These are phyloP conservation scores for Triticum timopheevii DNA, from an alignment of 176 grass and related monocot genomes.

Conservation along the genomic window DNA sequence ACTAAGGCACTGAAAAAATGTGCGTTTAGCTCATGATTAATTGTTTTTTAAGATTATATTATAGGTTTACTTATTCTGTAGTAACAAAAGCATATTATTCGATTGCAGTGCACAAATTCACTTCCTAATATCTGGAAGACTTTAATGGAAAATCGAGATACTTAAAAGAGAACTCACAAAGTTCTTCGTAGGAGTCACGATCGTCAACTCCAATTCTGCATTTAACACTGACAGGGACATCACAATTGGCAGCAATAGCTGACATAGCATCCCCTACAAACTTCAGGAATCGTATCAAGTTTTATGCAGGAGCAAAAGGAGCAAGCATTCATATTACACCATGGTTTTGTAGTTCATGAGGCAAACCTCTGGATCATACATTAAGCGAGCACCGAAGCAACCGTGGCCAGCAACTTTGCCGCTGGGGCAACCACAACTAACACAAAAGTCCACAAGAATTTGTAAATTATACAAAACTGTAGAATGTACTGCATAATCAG, in stretches of 20 bases:
- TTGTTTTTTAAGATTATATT: not conserved
- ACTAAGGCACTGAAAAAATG: slow-evolving; percentile 6
- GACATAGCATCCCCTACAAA: slow-evolving; percentile 97
- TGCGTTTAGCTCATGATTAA: not conserved
- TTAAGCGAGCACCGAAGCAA: slow-evolving; percentile 92
- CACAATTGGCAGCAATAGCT: slow-evolving; percentile 79
- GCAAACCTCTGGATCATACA: slow-evolving; percentile 92
- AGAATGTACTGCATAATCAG: not conserved
- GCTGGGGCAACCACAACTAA: slow-evolving; percentile 91
- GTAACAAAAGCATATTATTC: not conserved
- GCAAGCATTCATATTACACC: not conserved
- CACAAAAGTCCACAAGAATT: slow-evolving; percentile 29
- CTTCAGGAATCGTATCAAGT: slow-evolving; percentile 47
- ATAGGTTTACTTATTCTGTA: not conserved
- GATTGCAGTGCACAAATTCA: not conserved
- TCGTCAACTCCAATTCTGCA: slow-evolving; percentile 96
- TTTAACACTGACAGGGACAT: slow-evolving; percentile 88
- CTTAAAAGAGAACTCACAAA: slow-evolving; percentile 65
- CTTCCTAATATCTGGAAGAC: not conserved
- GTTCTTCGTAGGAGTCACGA: slow-evolving; percentile 83
- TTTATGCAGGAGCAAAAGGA: slow-evolving; percentile 22
- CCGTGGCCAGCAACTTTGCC: slow-evolving; percentile 90
- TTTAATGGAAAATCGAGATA: not conserved
- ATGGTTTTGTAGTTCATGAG: slow-evolving; percentile 17
- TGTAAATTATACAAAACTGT: slow-evolving; percentile 19